Conservation (phyloP, 805 yeast genomes). For the Candida chauliodis region DNA sequence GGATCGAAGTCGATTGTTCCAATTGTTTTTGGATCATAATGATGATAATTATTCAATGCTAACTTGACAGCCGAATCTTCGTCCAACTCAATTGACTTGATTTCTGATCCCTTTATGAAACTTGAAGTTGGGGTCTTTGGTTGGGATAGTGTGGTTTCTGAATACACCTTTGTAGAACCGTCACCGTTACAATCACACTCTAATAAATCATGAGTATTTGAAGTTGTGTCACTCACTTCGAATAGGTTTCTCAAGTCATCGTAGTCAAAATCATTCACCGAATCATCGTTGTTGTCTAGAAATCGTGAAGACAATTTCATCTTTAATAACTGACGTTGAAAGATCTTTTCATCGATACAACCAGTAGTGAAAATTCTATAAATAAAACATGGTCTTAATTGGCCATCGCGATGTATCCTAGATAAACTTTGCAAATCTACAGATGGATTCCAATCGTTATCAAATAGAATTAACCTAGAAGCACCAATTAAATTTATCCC, state of each 20-base stretch:
- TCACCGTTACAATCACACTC: slow-evolving; percentile 59
- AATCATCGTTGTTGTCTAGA: slow-evolving; percentile 35
- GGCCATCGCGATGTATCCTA: slow-evolving; percentile 92
- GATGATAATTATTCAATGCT: slow-evolving; percentile 61
- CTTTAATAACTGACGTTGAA: slow-evolving; percentile 87
- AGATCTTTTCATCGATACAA: slow-evolving; percentile 88
- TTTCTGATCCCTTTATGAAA: no score
- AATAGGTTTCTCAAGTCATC: slow-evolving; percentile 75
- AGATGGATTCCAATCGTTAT: slow-evolving; percentile 97
- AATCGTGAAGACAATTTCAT: slow-evolving; percentile 73
- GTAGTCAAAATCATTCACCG: slow-evolving; percentile 63
- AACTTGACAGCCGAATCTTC: slow-evolving; percentile 41
- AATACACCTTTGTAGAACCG: slow-evolving; percentile 28
- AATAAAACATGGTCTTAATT: slow-evolving; percentile 68
- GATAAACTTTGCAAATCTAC: slow-evolving; percentile 94
- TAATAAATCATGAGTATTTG: slow-evolving; percentile 77
- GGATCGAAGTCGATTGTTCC: slow-evolving; percentile 20
- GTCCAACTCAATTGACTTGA: slow-evolving; percentile 52
- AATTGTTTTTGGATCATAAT: slow-evolving; percentile 46
- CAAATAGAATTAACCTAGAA: slow-evolving; percentile 76
- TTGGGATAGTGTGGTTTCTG: slow-evolving; percentile 14
- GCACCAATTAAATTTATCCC: slow-evolving; percentile 92
- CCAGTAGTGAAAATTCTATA: slow-evolving; percentile 87
- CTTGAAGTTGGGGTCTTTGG: slow-evolving; percentile 14
- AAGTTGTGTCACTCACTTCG: slow-evolving; percentile 47